These are phyloP conservation scores for Amphichorda felina DNA, from an alignment of 2,329 filamentous ascomycete species.

Conservation along the genomic window DNA sequence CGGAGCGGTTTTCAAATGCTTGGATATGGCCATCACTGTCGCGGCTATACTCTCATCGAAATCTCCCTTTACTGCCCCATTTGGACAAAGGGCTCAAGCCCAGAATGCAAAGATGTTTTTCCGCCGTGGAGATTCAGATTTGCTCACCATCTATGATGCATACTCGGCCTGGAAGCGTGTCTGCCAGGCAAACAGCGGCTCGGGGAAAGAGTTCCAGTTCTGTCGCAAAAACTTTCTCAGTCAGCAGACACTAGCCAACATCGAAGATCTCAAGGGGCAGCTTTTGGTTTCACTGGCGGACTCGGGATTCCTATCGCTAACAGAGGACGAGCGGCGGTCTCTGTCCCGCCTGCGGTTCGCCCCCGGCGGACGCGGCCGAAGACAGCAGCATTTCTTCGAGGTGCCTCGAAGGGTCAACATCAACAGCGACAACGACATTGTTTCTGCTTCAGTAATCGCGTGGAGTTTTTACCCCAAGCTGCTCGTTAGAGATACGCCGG, in stretches of 20 bases:
- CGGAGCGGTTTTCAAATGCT: conserved; percentile 75
- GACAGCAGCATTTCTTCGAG: conserved; percentile 68
- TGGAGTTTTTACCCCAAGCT: conserved; percentile 96
- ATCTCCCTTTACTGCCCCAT: conserved; percentile 80
- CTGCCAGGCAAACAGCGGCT: conserved; percentile 45
- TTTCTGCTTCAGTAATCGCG: conserved; percentile 73
- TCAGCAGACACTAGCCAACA: conserved; percentile 77
- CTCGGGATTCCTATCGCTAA: conserved; percentile 68
- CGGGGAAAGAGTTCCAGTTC: conserved; percentile 72
- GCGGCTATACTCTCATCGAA: conserved; percentile 92
- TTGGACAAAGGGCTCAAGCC: conserved; percentile 72
- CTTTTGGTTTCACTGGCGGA: conserved; percentile 77
- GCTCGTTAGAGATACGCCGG: conserved; percentile 60
- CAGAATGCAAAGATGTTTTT: conserved; percentile 70
- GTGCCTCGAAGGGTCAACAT: conserved; percentile 63
- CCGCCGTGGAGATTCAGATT: conserved; percentile 77
- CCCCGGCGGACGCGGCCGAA: conserved; percentile 32
- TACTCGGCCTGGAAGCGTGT: conserved; percentile 82
- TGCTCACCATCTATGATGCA: conserved; percentile 88
- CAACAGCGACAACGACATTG: conserved; percentile 68
- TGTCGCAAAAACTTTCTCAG: conserved; percentile 92
- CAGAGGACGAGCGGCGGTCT: conserved; percentile 56
- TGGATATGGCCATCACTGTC: conserved; percentile 84
- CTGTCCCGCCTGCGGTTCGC: conserved; percentile 60
- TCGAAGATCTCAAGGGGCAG: conserved; percentile 92